Evolutionary conservation across 148 eudicot genomes (phyloP).

Genomic region (Polygonum aviculare): DNA sequence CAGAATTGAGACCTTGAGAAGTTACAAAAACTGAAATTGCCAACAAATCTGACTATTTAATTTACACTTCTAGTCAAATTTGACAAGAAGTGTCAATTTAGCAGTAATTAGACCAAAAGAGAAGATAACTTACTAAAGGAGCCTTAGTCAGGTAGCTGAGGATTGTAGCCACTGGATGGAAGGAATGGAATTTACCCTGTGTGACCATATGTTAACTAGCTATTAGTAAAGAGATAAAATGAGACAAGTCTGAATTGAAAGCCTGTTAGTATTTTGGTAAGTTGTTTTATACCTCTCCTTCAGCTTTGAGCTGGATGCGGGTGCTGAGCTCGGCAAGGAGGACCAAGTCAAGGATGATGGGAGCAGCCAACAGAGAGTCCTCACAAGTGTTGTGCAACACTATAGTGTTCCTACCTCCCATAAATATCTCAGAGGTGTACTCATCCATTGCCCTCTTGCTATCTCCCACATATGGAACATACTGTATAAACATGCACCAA

Average conservation of each 20-base stretch:
- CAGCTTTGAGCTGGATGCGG: constrained; percentile 87
- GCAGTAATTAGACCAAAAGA: neutral
- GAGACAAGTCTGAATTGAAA: neutral
- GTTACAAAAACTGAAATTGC: neutral
- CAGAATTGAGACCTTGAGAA: no score
- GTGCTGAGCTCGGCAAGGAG: constrained; percentile 91
- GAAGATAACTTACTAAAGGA: constrained; percentile 69
- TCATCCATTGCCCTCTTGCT: constrained; percentile 99
- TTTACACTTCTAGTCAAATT: neutral
- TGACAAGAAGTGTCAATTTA: neutral
- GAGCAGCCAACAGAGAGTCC: constrained; percentile 93
- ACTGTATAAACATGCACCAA: constrained; percentile 25
- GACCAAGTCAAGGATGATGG: constrained; percentile 88
- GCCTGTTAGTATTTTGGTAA: neutral
- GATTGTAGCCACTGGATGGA: constrained; percentile 90
- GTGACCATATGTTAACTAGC: neutral
- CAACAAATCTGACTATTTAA: neutral
- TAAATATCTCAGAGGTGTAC: constrained; percentile 95
- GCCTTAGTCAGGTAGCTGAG: constrained; percentile 97
- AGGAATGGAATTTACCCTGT: constrained; percentile 88
- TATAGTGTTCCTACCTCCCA: constrained; percentile 91
- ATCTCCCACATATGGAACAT: constrained; percentile 95
- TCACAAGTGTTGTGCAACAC: constrained; percentile 96
- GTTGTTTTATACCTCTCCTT: constrained; percentile 42
- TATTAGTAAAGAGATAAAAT: neutral